Evolutionary conservation across 2,329 filamentous ascomycete genomes (phyloP), one percentile per base, ranked within the genome.

Genomic region (Akanthomyces dipterigenus): DNA sequence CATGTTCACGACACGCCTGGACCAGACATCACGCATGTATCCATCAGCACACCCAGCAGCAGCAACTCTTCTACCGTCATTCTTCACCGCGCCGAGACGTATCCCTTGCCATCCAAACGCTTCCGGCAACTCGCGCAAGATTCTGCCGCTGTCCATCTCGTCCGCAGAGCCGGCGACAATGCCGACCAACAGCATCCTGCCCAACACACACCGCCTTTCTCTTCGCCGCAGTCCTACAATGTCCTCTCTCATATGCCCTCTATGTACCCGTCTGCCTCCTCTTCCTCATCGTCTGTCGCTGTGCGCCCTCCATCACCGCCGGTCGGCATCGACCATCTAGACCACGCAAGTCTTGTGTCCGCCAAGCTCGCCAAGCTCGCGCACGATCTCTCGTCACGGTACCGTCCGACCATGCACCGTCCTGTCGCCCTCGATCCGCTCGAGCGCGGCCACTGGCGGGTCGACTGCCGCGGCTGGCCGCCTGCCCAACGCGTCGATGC

Each of bases 371-470:
- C 79, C 2, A 70, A 75, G 55, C 68, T 73, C 0, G 78, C 81
- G n/a, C 75, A 83, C 28, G 77, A 82, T 18, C 73, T 86, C 4
- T 65, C 73, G 0, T 78, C 76, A 2, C 79, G 81, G 3, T 90
- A 83, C 71, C 77, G 72, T 5, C 86, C 87, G 4, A 55, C 54
- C 6, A 31, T 57, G 7, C 62, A 28, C n/a, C 67, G 72, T 0
- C 65, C 68, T 18, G n/a, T 24, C 46, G 26, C 1, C 5, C 64
- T 73, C 1, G 78, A 82, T 56, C 73, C 74, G 1, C 82, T 88
- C 42, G 91, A 96, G 71, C 81, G 93, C 18, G 93, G 92, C 0
- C 86, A 89, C 72, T 97, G 93, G 93, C 72, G 78, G 2, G 68
- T 96, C 5, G 77, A 86, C 64, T 86, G 82, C 65, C 69, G 73